phyloP scores from a whole-genome alignment of 257 asterid species.

The Leptodermis oblonga region DNA sequence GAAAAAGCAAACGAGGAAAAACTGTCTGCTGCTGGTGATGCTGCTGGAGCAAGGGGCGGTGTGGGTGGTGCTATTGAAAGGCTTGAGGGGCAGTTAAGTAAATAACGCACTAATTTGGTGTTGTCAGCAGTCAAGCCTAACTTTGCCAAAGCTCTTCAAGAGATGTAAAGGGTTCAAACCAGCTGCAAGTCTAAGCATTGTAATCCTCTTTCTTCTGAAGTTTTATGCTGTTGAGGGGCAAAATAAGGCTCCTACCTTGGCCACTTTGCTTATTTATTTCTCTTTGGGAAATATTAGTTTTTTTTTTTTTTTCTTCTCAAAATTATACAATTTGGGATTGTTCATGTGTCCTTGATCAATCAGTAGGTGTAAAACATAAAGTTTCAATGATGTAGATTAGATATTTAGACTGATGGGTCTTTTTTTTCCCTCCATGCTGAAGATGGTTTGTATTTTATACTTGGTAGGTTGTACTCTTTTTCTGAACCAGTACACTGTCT shows the following conservation, averaged over 20 bases:
- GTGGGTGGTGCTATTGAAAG: conserved; percentile 70
- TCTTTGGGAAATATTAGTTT: not conserved
- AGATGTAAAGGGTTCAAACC: not conserved
- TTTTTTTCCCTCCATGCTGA: too few relatives aligned
- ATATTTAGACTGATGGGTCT: too few relatives aligned
- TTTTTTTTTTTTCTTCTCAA: too few relatives aligned
- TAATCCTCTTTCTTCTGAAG: not conserved
- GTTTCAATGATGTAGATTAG: not conserved
- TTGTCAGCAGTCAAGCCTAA: not conserved
- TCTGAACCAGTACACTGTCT: not conserved
- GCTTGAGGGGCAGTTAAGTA: conserved; percentile 53
- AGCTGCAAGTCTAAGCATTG: not conserved
- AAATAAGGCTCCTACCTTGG: not conserved
- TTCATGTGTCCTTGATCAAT: not conserved
- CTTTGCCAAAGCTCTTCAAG: not conserved
- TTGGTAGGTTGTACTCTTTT: not conserved
- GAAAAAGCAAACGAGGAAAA: conserved; percentile 82
- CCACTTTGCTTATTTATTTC: conserved; percentile 1
- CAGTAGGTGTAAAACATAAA: not conserved
- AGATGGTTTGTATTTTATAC: not conserved
- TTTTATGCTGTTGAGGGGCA: not conserved
- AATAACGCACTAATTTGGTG: conserved; percentile 23
- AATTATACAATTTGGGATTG: not conserved
- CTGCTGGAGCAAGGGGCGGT: conserved; percentile 38
- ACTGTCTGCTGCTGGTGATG: conserved; percentile 27